Evolutionary conservation across 169 alveolate species (phyloP).

Genomic region (Eimeria necatrix): DNA sequence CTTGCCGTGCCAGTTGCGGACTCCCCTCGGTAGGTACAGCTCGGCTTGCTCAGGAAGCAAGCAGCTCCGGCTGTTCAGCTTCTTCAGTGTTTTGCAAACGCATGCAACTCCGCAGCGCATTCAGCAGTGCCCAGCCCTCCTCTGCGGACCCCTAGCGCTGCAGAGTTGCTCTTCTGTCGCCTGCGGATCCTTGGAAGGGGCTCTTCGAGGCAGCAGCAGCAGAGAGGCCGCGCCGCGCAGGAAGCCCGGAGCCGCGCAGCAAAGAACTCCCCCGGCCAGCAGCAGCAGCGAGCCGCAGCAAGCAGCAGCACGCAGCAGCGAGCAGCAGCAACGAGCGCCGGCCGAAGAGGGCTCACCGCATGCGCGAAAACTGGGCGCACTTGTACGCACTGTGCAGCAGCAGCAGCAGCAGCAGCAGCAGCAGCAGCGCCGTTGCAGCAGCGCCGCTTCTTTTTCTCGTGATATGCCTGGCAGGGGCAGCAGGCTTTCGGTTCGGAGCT

Average conservation of each 20-base stretch:
- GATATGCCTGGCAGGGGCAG: too few species aligned
- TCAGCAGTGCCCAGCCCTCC: neutral
- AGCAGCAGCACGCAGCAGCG: too few species aligned
- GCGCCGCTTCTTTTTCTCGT: too few species aligned
- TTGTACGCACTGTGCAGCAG: too few species aligned
- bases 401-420: too few species aligned
- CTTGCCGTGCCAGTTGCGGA: neutral
- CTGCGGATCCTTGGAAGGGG: neutral
- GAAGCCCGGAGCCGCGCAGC: neutral
- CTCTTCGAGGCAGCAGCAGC: neutral
- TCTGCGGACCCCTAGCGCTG: neutral
- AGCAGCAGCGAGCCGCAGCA: too few species aligned
- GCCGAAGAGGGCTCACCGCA: too few species aligned
- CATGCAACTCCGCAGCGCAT: constrained; percentile 27
- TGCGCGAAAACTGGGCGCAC: too few species aligned
- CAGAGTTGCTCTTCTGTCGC: neutral
- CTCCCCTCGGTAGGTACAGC: neutral
- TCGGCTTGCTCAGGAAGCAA: neutral
- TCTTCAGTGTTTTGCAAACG: neutral
- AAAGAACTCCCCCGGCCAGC: too few species aligned
- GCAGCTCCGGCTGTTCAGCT: constrained; percentile 2
- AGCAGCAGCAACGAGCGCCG: too few species aligned
- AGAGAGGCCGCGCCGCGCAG: neutral
- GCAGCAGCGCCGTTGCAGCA: too few species aligned
- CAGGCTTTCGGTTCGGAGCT: too few species aligned